phyloP scores from a whole-genome alignment of 345 rosid genomes.

The Salix udensis region DNA sequence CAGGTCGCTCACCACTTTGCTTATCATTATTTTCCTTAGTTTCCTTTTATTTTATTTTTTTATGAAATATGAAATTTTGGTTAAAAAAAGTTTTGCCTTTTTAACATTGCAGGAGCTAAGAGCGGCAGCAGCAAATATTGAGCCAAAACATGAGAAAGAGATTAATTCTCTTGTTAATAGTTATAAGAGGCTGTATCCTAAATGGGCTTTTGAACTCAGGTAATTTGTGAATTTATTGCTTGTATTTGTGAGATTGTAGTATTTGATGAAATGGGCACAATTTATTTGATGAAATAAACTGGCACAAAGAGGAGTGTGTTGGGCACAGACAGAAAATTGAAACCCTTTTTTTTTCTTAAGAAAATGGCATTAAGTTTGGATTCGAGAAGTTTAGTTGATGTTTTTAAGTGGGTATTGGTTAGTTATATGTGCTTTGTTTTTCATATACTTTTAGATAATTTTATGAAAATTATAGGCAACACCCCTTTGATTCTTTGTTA shows the following conservation, averaged over 20 bases:
- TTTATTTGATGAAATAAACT: not conserved
- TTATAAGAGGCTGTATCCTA: conserved; percentile 58
- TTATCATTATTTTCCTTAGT: not conserved
- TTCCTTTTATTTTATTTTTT: not conserved
- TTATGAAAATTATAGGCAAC: too few species aligned
- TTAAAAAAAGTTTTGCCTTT: not conserved
- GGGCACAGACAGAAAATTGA: not conserved
- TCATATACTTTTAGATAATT: too few species aligned
- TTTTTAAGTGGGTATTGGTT: too few species aligned
- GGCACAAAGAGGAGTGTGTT: too few species aligned
- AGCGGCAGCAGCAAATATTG: conserved; percentile 46
- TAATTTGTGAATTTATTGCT: conserved; percentile 6
- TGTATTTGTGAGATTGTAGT: too few species aligned
- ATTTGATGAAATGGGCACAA: not conserved
- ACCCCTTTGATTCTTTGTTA: not conserved
- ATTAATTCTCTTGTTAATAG: conserved; percentile 42
- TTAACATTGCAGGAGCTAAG: conserved; percentile 52
- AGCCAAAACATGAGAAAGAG: conserved; percentile 67
- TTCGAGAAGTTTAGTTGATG: not conserved
- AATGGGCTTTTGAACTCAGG: conserved; percentile 80
- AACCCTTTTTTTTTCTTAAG: too few species aligned
- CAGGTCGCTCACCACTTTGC: conserved; percentile 42
- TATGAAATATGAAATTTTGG: not conserved
- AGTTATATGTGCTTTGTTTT: too few species aligned
- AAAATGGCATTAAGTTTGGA: not conserved